Evolutionary conservation across 129 eudicot species (phyloP).

Genomic region (Helianthus annuus): HanXRQr2.0-SUNRISE NC_035435.2:163561292-163561791

Average conservation of each 20-base stretch:
- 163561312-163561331: constrained; percentile 18
- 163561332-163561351: constrained; percentile 90
- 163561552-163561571: constrained; percentile 23
- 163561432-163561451: constrained; percentile 42
- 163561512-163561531: constrained; percentile 9
- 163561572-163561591: constrained; percentile 13
- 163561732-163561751: no score
- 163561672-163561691: constrained; percentile 27
- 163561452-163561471: constrained; percentile 31
- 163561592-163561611: constrained; percentile 32
- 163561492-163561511: constrained; percentile 39
- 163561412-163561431: constrained; percentile 45
- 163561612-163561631: constrained; percentile 31
- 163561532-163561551: constrained; percentile 30
- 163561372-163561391: constrained; percentile 48
- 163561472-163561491: constrained; percentile 40
- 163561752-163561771: neutral
- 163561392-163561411: constrained; percentile 46
- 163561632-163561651: constrained; percentile 16
- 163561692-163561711: neutral
- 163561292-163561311: neutral
- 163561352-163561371: constrained; percentile 57
- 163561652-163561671: constrained; percentile 26
- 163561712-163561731: no score
- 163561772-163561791: neutral